Conservation (phyloP, 306 rosid genomes). For the Gleditsia sinensis region DNA sequence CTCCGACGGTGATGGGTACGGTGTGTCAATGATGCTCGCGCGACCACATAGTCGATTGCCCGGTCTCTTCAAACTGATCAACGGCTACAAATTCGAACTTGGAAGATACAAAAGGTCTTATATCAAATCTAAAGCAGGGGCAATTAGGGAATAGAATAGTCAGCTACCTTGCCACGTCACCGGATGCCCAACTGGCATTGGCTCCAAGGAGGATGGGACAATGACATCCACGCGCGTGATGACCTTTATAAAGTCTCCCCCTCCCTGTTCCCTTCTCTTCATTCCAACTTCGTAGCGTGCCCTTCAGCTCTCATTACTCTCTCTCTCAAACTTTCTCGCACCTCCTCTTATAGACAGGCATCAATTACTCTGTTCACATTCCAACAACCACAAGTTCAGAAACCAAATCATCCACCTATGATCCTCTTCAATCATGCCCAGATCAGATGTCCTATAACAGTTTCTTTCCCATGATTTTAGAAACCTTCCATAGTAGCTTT, state of each 20-base stretch:
- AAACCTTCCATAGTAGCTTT: slow-evolving; percentile 45
- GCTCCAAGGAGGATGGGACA: slow-evolving; percentile 32
- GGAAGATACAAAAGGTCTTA: slow-evolving; percentile 10
- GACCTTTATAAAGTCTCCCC: slow-evolving; percentile 45
- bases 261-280: slow-evolving; percentile 46
- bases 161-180: slow-evolving; percentile 47
- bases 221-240: slow-evolving; percentile 60
- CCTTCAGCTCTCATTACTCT: slow-evolving; percentile 50
- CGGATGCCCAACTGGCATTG: slow-evolving; percentile 46
- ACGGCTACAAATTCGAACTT: slow-evolving; percentile 58
- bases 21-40: not conserved
- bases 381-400: slow-evolving; percentile 29
- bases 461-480: slow-evolving; percentile 28
- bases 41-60: slow-evolving; percentile 20
- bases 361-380: slow-evolving; percentile 50
- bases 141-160: not conserved
- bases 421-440: slow-evolving; percentile 10
- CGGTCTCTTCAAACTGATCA: slow-evolving; percentile 31
- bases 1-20: not conserved
- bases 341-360: slow-evolving; percentile 33
- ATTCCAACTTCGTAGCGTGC: slow-evolving; percentile 59
- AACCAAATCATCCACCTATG: slow-evolving; percentile 22
- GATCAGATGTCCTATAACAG: not conserved
- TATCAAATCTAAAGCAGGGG: not conserved
- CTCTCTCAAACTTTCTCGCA: slow-evolving; percentile 37